Percentiles rank a stretch among this genome's conserved stretches.
Conservation (phyloP, 2,329 filamentous ascomycete species). For the Ophiostoma tasmaniense region DNA sequence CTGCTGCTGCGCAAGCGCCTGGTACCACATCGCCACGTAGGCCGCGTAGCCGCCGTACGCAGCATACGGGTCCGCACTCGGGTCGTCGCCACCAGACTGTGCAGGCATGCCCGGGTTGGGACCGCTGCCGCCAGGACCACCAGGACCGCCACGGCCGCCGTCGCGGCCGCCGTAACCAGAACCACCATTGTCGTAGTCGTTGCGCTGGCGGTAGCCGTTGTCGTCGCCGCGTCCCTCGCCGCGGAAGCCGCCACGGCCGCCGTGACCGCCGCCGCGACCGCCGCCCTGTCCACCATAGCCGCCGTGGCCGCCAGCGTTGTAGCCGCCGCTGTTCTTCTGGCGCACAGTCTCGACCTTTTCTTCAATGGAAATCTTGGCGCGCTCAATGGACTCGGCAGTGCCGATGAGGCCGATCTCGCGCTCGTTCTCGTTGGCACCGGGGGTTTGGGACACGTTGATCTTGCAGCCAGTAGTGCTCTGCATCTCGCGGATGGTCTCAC, state of each 20-base stretch:
- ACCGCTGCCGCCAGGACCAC: too few species aligned
- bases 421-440: conserved; percentile 67
- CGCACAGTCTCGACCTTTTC: conserved; percentile 83
- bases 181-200: conserved; percentile 38
- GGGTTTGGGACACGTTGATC: conserved; percentile 83
- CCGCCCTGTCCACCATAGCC: conserved; percentile 32
- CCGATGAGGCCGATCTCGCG: conserved; percentile 83
- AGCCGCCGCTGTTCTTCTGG: conserved; percentile 43
- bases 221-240: conserved; percentile 46
- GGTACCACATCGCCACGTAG: conserved; percentile 74
- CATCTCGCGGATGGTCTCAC: conserved; percentile 92
- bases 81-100: conserved; percentile 37
- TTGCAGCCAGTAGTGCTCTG: conserved; percentile 82
- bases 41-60: conserved; percentile 76
- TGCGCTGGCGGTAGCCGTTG: conserved; percentile 30
- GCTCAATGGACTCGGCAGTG: conserved; percentile 64
- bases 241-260: conserved; percentile 34
- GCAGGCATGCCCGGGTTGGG: conserved; percentile 33
- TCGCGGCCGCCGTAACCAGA: conserved; percentile 36
- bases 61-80: conserved; percentile 61
- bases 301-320: conserved; percentile 33
- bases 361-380: conserved; percentile 76
- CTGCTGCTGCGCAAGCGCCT: conserved; percentile 43
- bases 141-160: conserved; percentile 32
- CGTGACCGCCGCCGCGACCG: conserved; percentile 32